A percentile compares a stretch with the other conserved stretches of the same genome.
Conservation (phyloP, 139 green algal genomes). For the Volvox reticuliferus region DNA sequence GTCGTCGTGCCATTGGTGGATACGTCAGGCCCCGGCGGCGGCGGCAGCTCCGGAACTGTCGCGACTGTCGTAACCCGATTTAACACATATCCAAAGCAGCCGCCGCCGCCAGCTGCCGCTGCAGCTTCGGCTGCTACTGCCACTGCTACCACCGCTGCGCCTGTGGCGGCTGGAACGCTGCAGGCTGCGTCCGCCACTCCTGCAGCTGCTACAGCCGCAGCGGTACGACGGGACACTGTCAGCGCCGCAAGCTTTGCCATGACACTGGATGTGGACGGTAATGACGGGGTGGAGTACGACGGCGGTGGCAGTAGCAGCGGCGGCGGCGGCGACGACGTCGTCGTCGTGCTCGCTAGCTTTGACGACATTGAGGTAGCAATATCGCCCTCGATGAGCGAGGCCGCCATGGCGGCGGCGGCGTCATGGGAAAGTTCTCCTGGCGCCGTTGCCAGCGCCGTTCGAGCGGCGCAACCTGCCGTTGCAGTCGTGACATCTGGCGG, state of each 20-base stretch:
- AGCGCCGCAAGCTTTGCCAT: neutral
- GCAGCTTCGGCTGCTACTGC: neutral
- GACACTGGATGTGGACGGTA: constrained; percentile 7
- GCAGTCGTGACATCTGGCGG: neutral
- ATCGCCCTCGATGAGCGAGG: neutral
- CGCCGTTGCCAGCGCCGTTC: too few relatives aligned
- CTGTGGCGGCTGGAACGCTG: neutral
- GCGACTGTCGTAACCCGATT: constrained; percentile 30
- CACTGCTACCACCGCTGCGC: neutral
- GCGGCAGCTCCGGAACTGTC: neutral
- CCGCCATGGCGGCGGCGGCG: too few relatives aligned
- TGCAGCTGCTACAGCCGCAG: neutral
- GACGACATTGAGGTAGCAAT: neutral
- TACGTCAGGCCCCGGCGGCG: neutral
- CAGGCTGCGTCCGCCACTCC: neutral
- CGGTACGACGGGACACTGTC: neutral
- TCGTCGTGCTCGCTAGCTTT: constrained; percentile 26
- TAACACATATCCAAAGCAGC: neutral
- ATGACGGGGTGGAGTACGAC: neutral
- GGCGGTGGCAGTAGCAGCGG: neutral
- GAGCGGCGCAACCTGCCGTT: neutral
- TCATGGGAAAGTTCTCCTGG: too few relatives aligned
- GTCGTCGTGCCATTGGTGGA: constrained; percentile 32
- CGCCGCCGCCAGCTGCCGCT: neutral
- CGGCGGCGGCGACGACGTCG: neutral